Evolutionary conservation across 139 green algal species (phyloP), one percentile per base, ranked within the genome.

Genomic region (Deuterostichococcus epilithicus): DNA sequence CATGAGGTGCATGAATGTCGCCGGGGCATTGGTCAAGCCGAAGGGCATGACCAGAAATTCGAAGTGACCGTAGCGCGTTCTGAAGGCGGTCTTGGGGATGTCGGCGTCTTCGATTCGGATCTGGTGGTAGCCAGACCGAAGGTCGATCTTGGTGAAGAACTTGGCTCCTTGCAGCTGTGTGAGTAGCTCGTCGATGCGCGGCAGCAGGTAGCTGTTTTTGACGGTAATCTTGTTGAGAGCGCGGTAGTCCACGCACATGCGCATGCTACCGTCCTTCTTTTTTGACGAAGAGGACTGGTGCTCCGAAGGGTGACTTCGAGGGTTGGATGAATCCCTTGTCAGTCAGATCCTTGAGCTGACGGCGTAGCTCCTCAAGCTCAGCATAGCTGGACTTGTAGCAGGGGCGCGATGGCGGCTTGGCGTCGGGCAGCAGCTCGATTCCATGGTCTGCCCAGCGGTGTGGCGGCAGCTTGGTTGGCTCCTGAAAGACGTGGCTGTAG

Each of bases 221-320:
- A 80, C 52, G 8, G 88, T 90, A 0, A 81, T 26, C 22, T 74
- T 75, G 52, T 91, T 92, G 0, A 91, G 45, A 8, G 68, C 83
- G 5, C 86, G 63, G 32, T 88, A 92, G 42, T 91, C 88, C 5
- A 91, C 70, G 37, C 76, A 86, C 77, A 92, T 83, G 0, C 87
- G 71, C 15, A 89, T 42, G 42, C 8, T 30, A 4, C 86, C 85
- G 65, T 86, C 76, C 32, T 87, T 87, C 80, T 92, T 92, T 1
- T 47, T 66, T 36, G 0, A 82, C 79, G 69, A 89, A 88, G 3
- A 92, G 69, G 20, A 90, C 79, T 44, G 84, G 83, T 18, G 76
- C 75, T 10, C 78, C 87, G 52, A 80, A 91, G 5, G 86, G 83
- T n/a, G 81, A 90, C 0, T 38, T 71, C 36, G 60, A 83, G 5